Evolutionary conservation across 1,284 basidiomycete species (phyloP).

Genomic region (Termitomyces sp.): DNA sequence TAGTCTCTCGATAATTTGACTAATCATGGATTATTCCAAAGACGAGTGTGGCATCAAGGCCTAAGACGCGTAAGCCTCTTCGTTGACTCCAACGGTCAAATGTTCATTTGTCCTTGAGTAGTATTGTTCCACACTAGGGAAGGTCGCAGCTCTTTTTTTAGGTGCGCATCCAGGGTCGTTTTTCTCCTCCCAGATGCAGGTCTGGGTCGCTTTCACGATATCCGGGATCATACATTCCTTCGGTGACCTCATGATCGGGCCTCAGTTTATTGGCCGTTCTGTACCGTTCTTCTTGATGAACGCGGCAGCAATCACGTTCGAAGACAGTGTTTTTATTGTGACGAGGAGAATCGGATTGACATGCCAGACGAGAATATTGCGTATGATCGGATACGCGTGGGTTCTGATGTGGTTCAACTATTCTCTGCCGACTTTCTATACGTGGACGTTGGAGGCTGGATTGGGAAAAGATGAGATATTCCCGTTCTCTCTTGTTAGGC

Average conservation of each 20-base stretch:
- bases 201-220: slow-evolving; percentile 3
- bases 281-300: slow-evolving; percentile 9
- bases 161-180: background rate
- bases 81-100: background rate
- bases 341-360: background rate
- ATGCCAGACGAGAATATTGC: background rate
- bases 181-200: slow-evolving; percentile 1
- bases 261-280: slow-evolving; percentile 1
- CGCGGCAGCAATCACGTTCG: slow-evolving; percentile 6
- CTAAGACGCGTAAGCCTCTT: slow-evolving; percentile 7
- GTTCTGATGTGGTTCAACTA: slow-evolving; percentile 3
- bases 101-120: background rate
- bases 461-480: slow-evolving; percentile 1
- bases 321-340: background rate
- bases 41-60: slow-evolving; percentile 9
- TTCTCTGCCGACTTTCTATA: slow-evolving; percentile 4
- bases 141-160: background rate
- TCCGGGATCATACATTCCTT: slow-evolving; percentile 5
- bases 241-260: slow-evolving; percentile 7
- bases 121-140: background rate
- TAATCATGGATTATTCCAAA: background rate
- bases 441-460: background rate
- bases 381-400: slow-evolving; percentile 3
- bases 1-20: background rate
- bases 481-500: slow-evolving; percentile 1